phyloP scores from a whole-genome alignment of 352 stramenopile genomes.

The Globisporangium canariense region DNA sequence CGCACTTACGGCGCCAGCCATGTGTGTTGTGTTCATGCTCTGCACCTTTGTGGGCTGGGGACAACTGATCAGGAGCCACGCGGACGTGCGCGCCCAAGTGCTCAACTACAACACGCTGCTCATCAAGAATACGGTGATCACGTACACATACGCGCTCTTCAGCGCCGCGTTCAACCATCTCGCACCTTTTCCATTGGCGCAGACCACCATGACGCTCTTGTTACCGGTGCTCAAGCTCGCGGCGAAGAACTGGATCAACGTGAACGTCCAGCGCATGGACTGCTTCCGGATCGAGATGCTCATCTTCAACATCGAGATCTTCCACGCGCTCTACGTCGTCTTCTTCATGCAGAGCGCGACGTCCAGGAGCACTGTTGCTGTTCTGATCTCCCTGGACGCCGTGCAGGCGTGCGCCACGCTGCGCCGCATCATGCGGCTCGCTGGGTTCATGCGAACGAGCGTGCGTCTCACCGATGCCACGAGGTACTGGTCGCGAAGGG shows the following conservation, averaged over 20 bases:
- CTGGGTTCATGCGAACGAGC: background rate
- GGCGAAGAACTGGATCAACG: background rate
- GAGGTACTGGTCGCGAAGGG: background rate
- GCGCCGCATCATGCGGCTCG: background rate
- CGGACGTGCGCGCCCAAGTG: constrained; percentile 8
- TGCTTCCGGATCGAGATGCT: constrained; percentile 24
- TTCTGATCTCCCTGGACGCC: constrained; percentile 31
- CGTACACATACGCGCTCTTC: constrained; percentile 28
- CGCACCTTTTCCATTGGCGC: background rate
- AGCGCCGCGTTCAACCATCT: constrained; percentile 27
- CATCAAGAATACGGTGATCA: constrained; percentile 14
- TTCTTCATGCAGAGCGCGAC: constrained; percentile 36
- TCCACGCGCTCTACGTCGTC: constrained; percentile 41
- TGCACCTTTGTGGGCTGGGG: background rate
- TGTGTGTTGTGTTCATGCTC: background rate
- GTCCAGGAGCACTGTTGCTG: constrained; percentile 23
- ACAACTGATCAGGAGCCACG: background rate
- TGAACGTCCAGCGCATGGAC: background rate
- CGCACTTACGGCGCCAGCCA: background rate
- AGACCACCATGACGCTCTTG: background rate
- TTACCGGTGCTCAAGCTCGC: background rate
- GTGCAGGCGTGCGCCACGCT: constrained; percentile 15
- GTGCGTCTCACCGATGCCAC: background rate
- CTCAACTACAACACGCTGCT: background rate
- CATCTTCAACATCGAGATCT: constrained; percentile 58